Conservation (phyloP, 164 flowering plant species). For the Brasenia schreberi region DNA sequence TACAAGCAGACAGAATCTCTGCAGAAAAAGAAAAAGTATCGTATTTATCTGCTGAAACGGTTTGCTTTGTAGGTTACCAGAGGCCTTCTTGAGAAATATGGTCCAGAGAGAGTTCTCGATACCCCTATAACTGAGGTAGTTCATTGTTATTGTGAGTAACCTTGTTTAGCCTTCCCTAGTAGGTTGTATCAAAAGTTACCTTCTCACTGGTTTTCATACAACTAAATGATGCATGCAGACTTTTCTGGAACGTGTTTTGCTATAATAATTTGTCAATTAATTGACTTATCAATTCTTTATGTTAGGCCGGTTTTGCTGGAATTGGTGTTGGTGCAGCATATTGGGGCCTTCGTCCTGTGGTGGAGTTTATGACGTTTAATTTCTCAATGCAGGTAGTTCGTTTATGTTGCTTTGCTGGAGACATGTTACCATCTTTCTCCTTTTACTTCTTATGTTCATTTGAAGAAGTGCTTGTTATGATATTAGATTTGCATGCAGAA, state of each 20-base stretch:
- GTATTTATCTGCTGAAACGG: neutral
- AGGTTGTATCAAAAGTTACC: no score
- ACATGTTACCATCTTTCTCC: no score
- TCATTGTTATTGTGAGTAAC: slow-evolving; percentile 12
- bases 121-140: slow-evolving; percentile 96
- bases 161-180: no score
- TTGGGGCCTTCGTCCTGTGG: slow-evolving; percentile 68
- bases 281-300: neutral
- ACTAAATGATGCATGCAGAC: no score
- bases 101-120: slow-evolving; percentile 91
- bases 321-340: slow-evolving; percentile 98
- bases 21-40: no score
- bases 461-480: no score
- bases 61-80: slow-evolving; percentile 44
- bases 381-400: slow-evolving; percentile 88
- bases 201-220: no score
- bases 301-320: slow-evolving; percentile 94
- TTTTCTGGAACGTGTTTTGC: no score
- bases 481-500: no score
- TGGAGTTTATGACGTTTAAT: slow-evolving; percentile 98
- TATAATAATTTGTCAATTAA: no score
- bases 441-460: no score
- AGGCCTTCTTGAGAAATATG: slow-evolving; percentile 88
- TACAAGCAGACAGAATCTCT: neutral
- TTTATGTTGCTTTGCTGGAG: no score